Percentiles rank a stretch among this genome's conserved stretches.
These are phyloP conservation scores for Trichoderma asperellum DNA, from an alignment of 2,329 filamentous ascomycete genomes.

Conservation along the genomic window DNA sequence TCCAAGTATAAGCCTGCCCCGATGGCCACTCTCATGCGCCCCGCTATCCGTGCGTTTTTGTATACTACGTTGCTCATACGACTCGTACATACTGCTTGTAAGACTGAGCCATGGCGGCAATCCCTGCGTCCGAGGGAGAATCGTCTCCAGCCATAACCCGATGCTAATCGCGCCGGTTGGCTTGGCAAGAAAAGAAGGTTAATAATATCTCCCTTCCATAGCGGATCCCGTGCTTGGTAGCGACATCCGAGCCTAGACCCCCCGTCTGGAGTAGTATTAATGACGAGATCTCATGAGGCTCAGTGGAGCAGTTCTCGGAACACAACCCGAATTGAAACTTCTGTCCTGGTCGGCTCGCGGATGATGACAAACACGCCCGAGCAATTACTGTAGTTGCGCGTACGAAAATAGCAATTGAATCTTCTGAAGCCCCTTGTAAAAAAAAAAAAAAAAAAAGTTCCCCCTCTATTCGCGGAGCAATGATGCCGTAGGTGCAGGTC, in stretches of 20 bases:
- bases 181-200: neutral
- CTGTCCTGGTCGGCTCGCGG: neutral
- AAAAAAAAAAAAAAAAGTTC: neutral
- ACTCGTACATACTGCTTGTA: neutral
- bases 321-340: neutral
- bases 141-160: neutral
- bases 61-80: neutral
- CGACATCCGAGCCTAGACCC: neutral
- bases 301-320: neutral
- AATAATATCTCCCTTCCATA: neutral
- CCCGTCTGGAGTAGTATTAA: neutral
- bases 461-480: neutral
- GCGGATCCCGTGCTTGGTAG: neutral
- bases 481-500: neutral
- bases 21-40: neutral
- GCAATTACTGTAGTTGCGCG: neutral
- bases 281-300: neutral
- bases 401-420: neutral
- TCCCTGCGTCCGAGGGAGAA: neutral
- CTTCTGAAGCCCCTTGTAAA: neutral
- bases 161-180: neutral
- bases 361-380: neutral
- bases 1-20: neutral
- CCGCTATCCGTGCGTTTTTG: neutral
- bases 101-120: neutral